Base-by-base conservation (phyloP, 2,329 filamentous ascomycete species). In the Graphilbum sp. region DNA sequence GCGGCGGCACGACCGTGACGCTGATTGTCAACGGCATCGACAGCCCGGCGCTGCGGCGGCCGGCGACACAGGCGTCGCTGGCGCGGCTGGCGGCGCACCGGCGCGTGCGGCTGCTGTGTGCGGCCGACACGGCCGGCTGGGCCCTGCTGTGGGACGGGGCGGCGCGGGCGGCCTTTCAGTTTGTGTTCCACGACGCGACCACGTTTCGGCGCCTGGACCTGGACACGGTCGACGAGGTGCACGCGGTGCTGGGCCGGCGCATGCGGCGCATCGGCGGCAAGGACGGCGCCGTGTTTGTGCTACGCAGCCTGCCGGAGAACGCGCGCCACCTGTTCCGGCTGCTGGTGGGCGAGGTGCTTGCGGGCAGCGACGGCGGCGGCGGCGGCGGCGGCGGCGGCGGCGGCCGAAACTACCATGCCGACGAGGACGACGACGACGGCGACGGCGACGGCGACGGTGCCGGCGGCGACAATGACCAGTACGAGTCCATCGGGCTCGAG, bases 181-280 rank as follows among this genome's bases (percentile, higher is more conserved):
- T 95, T 48, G 63, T 85, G 21, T 95, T 92, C 58, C 90, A 98
- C 60, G 87, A 98, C 60, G 80, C 80, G 50, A 96, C 90, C 1
- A 96, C 90, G 0, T 95, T 94, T 52, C 66, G 72, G 1, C 69
- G 83, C 1, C 84, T 82, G 48, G 37, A 39, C 13, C 30, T 19
- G n/a, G 17, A 12, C 7, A 10, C 13, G n/a, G 85, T 96, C 3
- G 86, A 96, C 54, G 82, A 86, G 45, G 86, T 96, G 13, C 83
- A 94, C 54, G 78, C 83, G 50, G 68, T 95, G 1, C 70, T 96
- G 0, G 86, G 87, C 34, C 75, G 85, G 38, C 85, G 78, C 49
- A 76, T 83, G 18, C 69, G 81, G 37, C 75, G 84, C 32, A 70
- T 88, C 8, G 86, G 85, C 38, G 90, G 90, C 34, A 82, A 86